Conservation (phyloP, 495 filamentous ascomycete species). For the Penicillium roqueforti region DNA sequence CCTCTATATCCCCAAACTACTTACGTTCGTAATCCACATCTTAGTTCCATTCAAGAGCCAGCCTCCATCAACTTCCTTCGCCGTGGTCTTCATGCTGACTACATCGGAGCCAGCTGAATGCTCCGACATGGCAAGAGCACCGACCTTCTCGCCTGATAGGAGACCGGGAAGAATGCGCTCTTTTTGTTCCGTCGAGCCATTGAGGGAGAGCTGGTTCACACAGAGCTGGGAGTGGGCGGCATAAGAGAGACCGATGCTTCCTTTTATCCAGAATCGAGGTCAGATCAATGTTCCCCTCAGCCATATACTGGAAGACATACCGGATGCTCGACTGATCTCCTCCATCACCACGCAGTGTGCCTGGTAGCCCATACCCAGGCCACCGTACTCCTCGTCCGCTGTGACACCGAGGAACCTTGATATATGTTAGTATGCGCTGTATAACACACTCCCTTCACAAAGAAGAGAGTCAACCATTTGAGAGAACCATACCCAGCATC, state of each 20-base stretch:
- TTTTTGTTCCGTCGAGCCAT: conserved; percentile 79
- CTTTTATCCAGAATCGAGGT: conserved; percentile 28
- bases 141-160: conserved; percentile 76
- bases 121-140: conserved; percentile 94
- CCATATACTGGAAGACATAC: conserved; percentile 23
- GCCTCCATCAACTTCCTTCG: conserved; percentile 76
- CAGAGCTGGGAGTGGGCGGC: conserved; percentile 96
- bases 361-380: conserved; percentile 90
- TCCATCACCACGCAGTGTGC: conserved; percentile 97
- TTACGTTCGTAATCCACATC: conserved; percentile 98
- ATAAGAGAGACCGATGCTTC: conserved; percentile 88
- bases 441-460: background rate
- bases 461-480: no score
- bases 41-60: conserved; percentile 87
- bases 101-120: conserved; percentile 89
- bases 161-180: conserved; percentile 72
- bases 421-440: conserved; percentile 1
- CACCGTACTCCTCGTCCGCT: conserved; percentile 89
- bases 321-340: conserved; percentile 68
- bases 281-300: background rate
- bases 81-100: conserved; percentile 87
- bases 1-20: conserved; percentile 12
- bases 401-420: conserved; percentile 82
- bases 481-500: conserved; percentile 59
- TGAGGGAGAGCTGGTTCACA: conserved; percentile 92